Conservation (phyloP, 139 green algal genomes). For the Tetradesmus lagerheimii region DNA sequence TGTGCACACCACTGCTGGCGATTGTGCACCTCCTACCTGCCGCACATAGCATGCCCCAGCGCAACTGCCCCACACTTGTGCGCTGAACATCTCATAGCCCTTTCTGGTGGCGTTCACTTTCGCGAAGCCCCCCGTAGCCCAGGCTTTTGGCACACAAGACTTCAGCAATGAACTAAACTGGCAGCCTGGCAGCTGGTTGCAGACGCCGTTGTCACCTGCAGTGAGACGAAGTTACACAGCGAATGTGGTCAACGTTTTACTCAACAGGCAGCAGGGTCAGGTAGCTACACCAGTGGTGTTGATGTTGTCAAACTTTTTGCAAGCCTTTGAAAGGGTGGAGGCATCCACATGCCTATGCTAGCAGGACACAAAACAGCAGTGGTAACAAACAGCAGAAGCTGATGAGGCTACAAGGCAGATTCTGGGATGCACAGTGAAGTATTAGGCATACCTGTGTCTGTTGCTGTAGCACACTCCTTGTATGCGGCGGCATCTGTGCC, state of each 20-base stretch:
- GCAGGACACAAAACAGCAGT: neutral
- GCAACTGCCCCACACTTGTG: neutral
- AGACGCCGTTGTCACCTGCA: slow-evolving; percentile 26
- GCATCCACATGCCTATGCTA: neutral
- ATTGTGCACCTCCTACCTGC: neutral
- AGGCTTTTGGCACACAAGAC: neutral
- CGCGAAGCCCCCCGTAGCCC: neutral
- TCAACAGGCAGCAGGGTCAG: neutral
- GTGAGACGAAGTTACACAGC: neutral
- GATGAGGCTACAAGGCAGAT: no score
- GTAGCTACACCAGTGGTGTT: no score
- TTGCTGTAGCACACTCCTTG: slow-evolving; percentile 9
- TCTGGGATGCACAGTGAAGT: no score
- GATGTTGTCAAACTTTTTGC: no score
- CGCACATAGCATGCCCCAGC: slow-evolving; percentile 18
- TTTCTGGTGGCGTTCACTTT: neutral
- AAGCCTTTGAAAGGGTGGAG: no score
- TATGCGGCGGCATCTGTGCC: neutral
- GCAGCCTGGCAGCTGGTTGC: slow-evolving; percentile 20
- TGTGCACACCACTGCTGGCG: neutral
- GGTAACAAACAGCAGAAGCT: no score
- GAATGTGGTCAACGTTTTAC: neutral
- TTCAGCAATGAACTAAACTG: neutral
- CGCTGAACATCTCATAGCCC: neutral
- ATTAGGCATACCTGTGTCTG: slow-evolving; percentile 5